Base-by-base conservation (phyloP, 805 yeast species). In the Candida pseudoglaebosa region DNA sequence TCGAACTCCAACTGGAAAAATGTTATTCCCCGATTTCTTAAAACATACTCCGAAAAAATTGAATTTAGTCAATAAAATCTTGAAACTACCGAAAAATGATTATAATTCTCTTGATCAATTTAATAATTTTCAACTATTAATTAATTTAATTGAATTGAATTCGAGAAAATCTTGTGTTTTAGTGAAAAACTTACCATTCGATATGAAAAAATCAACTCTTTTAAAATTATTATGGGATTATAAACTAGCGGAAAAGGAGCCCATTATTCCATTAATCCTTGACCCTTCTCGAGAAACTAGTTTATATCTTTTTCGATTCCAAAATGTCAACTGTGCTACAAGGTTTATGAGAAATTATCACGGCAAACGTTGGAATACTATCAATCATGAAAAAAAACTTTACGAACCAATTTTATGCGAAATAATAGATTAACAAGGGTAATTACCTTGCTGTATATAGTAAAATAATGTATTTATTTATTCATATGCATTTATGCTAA, bases 291-390 rank as follows among this genome's bases (percentile, higher is more conserved):
- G 47, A 3, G 70, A 61, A 39, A 42, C 47, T 5, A 49, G 57
- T 18, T 20, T 53, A 12, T 48, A 49, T 46, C 50, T 77, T 7
- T 54, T 77, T 3, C 56, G 65, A 15, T 82, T 82, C 47, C 62
- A 62, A 12, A 65, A 70, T 44, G 41, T 47, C 2, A 42, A 52
- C 2, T 77, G 75, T 40, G 80, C 86, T 2, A 45, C 43, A 14
- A 56, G 78, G 30, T 82, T 81, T 52, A 73, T 72, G 4, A 54
- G 74, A 10, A 70, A 72, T 43, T 70, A 65, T 48, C 78, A 82
- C 52, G 83, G 84, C 2, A 71, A 58, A 34, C 48, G 47, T 32
- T 68, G 73, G 72, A 63, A 59, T 10, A 41, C 47, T 15, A 46
- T 58, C 8, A 34, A 33, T 16, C 28, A 34, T 15, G 61, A 57